phyloP scores from a whole-genome alignment of 1,284 basidiomycete genomes.

The Schizophyllum commune region DNA sequence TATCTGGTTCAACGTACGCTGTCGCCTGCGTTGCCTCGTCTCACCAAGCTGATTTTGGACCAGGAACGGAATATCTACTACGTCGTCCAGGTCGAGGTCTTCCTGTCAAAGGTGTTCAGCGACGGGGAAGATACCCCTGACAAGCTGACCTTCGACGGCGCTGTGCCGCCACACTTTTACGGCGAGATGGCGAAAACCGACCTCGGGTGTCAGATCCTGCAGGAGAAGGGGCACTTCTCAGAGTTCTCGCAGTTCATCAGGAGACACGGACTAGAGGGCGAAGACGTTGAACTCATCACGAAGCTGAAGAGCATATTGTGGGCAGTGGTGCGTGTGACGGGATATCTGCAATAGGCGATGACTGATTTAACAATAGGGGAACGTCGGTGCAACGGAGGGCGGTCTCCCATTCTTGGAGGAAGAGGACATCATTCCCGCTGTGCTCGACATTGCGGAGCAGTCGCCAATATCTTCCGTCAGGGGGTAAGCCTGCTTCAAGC shows the following conservation, averaged over 20 bases:
- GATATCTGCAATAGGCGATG: neutral
- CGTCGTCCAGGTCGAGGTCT: conserved; percentile 82
- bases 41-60: neutral
- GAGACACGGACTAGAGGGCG: conserved; percentile 77
- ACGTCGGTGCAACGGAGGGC: conserved; percentile 84
- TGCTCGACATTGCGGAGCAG: conserved; percentile 87
- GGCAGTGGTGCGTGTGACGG: conserved; percentile 71
- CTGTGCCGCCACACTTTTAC: conserved; percentile 93
- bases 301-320: conserved; percentile 94
- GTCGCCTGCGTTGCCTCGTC: neutral
- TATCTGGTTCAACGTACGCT: conserved; percentile 83
- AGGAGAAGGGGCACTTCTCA: conserved; percentile 85
- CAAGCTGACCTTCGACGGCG: conserved; percentile 72
- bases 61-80: conserved; percentile 86
- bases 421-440: conserved; percentile 84
- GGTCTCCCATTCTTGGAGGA: conserved; percentile 94
- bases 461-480: conserved; percentile 87
- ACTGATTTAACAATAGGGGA: conserved; percentile 53
- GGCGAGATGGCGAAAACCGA: conserved; percentile 96
- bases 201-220: conserved; percentile 85
- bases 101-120: conserved; percentile 71
- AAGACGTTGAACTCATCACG: conserved; percentile 77
- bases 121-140: conserved; percentile 59
- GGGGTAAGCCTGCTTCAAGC: conserved; percentile 56
- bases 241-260: conserved; percentile 91